Conservation (phyloP, 1,284 basidiomycete genomes). For the Pseudozyma flocculosa region DNA sequence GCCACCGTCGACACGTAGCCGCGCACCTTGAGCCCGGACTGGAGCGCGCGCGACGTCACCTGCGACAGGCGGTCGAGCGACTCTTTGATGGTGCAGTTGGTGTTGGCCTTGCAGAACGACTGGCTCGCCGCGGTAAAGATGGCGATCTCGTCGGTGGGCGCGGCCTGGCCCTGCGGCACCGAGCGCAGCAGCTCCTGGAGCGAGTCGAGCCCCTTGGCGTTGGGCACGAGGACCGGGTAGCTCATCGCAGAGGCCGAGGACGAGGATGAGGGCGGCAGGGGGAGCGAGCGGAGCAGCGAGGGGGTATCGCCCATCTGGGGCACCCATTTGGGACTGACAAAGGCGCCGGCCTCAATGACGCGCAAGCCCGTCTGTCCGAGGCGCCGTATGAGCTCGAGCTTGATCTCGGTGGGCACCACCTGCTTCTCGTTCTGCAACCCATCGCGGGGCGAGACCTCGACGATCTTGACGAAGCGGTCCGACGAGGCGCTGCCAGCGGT, state of each 20-base stretch:
- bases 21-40: conserved; percentile 71
- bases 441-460: conserved; percentile 90
- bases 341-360: conserved; percentile 83
- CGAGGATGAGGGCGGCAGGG: conserved; percentile 62
- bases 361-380: conserved; percentile 71
- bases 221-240: conserved; percentile 84
- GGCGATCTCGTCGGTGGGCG: conserved; percentile 76
- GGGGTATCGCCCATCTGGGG: conserved; percentile 61
- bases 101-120: conserved; percentile 78
- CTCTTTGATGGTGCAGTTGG: conserved; percentile 74
- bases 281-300: conserved; percentile 66
- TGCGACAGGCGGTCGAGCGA: conserved; percentile 69
- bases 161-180: conserved; percentile 16
- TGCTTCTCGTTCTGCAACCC: conserved; percentile 86
- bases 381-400: conserved; percentile 77
- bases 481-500: no score
- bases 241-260: conserved; percentile 61
- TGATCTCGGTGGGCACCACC: conserved; percentile 73
- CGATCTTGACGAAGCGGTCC: conserved; percentile 62
- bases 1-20: conserved; percentile 77
- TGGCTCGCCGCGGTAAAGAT: conserved; percentile 88
- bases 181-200: conserved; percentile 23
- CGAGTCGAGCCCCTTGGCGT: conserved; percentile 66
- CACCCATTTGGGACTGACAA: conserved; percentile 79
- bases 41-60: conserved; percentile 68